Evolutionary conservation across 345 rosid genomes (phyloP).

Genomic region (Pelargonium nanum): DNA sequence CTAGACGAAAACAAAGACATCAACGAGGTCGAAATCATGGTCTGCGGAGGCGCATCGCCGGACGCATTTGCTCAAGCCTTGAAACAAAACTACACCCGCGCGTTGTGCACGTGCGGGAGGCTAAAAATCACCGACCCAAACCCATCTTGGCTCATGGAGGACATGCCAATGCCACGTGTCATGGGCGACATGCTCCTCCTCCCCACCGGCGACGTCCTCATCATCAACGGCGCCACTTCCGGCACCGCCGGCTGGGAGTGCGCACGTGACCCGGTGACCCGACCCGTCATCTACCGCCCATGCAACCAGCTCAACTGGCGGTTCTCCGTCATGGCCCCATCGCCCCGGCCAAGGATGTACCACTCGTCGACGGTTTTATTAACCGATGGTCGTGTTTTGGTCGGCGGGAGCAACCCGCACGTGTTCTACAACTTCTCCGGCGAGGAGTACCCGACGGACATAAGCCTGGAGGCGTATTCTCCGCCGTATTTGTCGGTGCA

Average conservation of each 20-base stretch:
- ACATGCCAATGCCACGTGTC: constrained; percentile 63
- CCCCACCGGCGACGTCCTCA: constrained; percentile 54
- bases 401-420: constrained; percentile 82
- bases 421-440: constrained; percentile 44
- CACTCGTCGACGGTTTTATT: constrained; percentile 63
- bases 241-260: constrained; percentile 81
- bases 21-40: constrained; percentile 46
- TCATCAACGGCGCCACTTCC: constrained; percentile 49
- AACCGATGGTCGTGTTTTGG: constrained; percentile 56
- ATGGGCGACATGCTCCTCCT: constrained; percentile 85
- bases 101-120: constrained; percentile 58
- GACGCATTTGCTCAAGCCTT: constrained; percentile 24
- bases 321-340: constrained; percentile 39
- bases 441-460: constrained; percentile 59
- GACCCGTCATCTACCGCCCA: constrained; percentile 51
- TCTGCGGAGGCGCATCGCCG: constrained; percentile 74
- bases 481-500: constrained; percentile 52
- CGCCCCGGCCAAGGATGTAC: constrained; percentile 55
- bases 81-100: constrained; percentile 22
- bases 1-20: constrained; percentile 34
- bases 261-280: constrained; percentile 31
- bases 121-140: constrained; percentile 28
- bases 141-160: constrained; percentile 64
- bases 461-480: constrained; percentile 62
- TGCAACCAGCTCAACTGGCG: constrained; percentile 8